These are phyloP conservation scores for Epicoccum sorghinum DNA, from an alignment of 2,329 filamentous ascomycete genomes.

Conservation along the genomic window DNA sequence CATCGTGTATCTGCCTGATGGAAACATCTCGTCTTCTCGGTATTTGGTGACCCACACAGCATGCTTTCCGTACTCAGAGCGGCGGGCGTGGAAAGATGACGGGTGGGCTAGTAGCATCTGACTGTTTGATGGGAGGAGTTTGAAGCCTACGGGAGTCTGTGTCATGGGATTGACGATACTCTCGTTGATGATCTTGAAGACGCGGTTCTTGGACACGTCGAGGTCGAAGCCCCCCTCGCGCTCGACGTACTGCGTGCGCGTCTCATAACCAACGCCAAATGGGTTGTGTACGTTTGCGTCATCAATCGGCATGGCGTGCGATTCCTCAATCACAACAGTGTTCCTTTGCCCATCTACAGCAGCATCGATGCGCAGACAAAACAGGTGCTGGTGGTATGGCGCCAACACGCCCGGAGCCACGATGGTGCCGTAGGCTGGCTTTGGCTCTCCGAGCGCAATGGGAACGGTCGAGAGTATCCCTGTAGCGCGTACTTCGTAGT, in stretches of 20 bases:
- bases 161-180: conserved; percentile 55
- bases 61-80: conserved; percentile 32
- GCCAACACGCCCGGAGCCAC: conserved; percentile 52
- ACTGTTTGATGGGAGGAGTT: conserved; percentile 49
- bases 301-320: conserved; percentile 23
- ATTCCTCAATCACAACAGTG: conserved; percentile 41
- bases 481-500: conserved; percentile 53
- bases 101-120: conserved; percentile 35
- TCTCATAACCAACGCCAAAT: conserved; percentile 32
- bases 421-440: conserved; percentile 48
- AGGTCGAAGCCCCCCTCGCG: conserved; percentile 26
- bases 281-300: conserved; percentile 17
- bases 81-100: conserved; percentile 27
- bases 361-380: conserved; percentile 54
- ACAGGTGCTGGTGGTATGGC: conserved; percentile 53
- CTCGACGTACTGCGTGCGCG: conserved; percentile 16
- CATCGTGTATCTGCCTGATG: conserved; percentile 32
- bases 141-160: conserved; percentile 59
- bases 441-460: conserved; percentile 42
- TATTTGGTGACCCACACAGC: conserved; percentile 38
- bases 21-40: conserved; percentile 32
- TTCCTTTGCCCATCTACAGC: conserved; percentile 48
- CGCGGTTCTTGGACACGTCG: conserved; percentile 38
- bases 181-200: conserved; percentile 58
- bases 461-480: conserved; percentile 51